Evolutionary conservation across 495 filamentous ascomycete genomes (phyloP), one percentile per base, ranked within the genome.

Genomic region (Aspergillus nidulans): DNA sequence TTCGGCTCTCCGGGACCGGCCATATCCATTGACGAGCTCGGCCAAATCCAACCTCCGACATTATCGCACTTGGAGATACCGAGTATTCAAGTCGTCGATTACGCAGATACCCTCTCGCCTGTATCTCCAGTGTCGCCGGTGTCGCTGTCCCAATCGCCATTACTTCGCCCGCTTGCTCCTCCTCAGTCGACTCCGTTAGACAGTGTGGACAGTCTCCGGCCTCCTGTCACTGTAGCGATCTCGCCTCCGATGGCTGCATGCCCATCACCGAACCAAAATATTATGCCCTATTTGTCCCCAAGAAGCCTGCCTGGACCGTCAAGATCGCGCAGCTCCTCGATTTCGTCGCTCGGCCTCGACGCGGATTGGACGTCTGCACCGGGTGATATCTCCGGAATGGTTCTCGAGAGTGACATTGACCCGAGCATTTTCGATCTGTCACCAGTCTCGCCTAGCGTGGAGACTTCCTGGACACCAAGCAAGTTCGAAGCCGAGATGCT

Each of bases 301-400:
- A 40, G 34, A 2, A 53, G 48, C 18, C 6, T 50, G 0, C 44
- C 53, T 5, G 46, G 44, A 0, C 42, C 54, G 8, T 30, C 58
- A 1, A 20, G 38, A 5, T 62, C 59, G 1, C 59, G 59, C 21
- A 52, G 55, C 30, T 58, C 59, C 1, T 62, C 59, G 1, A n/a
- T 58, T 3, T 62, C 59, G 6, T 61, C 58, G 0, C n/a, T 61
- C 3, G 34, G 34, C 16, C 45, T 62, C 25, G 59, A 58, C 34
- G 38, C 32, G 26, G 55, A 58, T n/a, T 49, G 19, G 53, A 18
- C 16, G 12, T 49, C 53, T 1, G 25, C 18, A 28, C 15, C 16
- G 5, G 34, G 49, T 1, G 12, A 12, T 5, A 16, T 42, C 9
- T 12, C 44, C 1, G 28, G 42, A 25, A 19, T 38, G 1, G 34